Evolutionary conservation across 345 rosid genomes (phyloP).

Genomic region (sweet orange (Citrus sinensis)): DVS_A1.0 CM039163.1:32351001-32351500

Average conservation of each 20-base stretch:
- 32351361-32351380: not conserved
- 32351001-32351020: not conserved
- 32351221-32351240: slow-evolving; percentile 23
- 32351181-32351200: slow-evolving; percentile 32
- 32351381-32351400: slow-evolving; percentile 26
- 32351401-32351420: slow-evolving; percentile 16
- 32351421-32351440: slow-evolving; percentile 20
- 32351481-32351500: slow-evolving; percentile 22
- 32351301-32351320: not conserved
- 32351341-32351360: slow-evolving; percentile 21
- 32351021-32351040: not conserved
- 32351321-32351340: slow-evolving; percentile 16
- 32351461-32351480: slow-evolving; percentile 12
- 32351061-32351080: not conserved
- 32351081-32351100: not conserved
- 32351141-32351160: not conserved
- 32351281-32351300: slow-evolving; percentile 12
- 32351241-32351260: slow-evolving; percentile 25
- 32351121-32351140: not conserved
- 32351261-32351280: slow-evolving; percentile 29
- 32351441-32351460: slow-evolving; percentile 16
- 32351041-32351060: not conserved
- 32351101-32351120: not conserved
- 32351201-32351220: slow-evolving; percentile 24
- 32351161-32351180: slow-evolving; percentile 20